A percentile compares a stretch with the other conserved stretches of the same genome.
These are phyloP conservation scores for Allomyces macrogynus DNA, from an alignment of 192 early-diverging fungal species.

Conservation along the genomic window DNA sequence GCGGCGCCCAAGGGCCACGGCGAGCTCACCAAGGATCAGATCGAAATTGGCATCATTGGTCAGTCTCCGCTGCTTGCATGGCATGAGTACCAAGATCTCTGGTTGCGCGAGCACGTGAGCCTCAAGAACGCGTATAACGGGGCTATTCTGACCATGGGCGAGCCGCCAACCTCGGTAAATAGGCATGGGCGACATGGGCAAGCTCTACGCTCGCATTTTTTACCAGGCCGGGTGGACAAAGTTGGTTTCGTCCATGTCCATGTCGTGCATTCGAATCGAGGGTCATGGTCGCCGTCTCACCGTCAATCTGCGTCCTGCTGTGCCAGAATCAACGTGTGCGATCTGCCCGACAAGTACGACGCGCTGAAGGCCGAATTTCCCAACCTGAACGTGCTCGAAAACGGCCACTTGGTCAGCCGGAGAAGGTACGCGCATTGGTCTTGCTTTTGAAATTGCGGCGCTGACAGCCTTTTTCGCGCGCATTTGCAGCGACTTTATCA, in stretches of 20 bases:
- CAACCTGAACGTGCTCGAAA: constrained; percentile 16
- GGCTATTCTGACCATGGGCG: background rate
- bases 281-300: background rate
- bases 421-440: constrained; percentile 3
- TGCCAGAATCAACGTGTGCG: constrained; percentile 65
- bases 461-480: constrained; percentile 52
- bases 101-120: background rate
- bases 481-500: constrained; percentile 53
- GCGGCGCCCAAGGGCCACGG: too few species aligned
- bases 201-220: constrained; percentile 60
- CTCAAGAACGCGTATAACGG: too few species aligned
- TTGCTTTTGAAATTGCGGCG: constrained; percentile 12
- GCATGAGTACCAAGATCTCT: constrained; percentile 2
- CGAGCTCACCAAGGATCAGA: constrained; percentile 15
- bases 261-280: background rate
- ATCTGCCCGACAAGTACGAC: constrained; percentile 55
- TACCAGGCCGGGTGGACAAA: constrained; percentile 57
- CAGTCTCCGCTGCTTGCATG: constrained; percentile 2
- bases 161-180: background rate
- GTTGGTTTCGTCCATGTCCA: constrained; percentile 10
- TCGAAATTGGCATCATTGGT: constrained; percentile 81
- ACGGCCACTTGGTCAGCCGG: background rate
- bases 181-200: constrained; percentile 73
- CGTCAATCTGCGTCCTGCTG: background rate
- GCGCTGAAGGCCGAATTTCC: constrained; percentile 33